Evolutionary conservation across 768 basidiomycete genomes (phyloP).

Genomic region (Suillus ampliporus): DNA sequence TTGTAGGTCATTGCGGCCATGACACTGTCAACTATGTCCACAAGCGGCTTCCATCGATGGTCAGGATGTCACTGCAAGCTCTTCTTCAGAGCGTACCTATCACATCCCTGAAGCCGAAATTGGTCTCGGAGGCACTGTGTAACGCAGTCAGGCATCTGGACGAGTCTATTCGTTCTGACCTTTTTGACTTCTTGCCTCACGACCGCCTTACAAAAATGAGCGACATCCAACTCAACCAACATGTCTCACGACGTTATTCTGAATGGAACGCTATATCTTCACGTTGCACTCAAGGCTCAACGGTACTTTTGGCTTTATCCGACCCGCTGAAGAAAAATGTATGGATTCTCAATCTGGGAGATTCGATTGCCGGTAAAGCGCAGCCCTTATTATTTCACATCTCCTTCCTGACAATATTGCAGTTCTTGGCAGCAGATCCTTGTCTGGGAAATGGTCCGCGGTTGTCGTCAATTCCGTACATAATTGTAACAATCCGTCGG

Average conservation of each 20-base stretch:
- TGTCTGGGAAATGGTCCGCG: slow-evolving; percentile 26
- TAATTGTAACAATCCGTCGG: slow-evolving; percentile 35
- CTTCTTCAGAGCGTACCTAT: slow-evolving; percentile 33
- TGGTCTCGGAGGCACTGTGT: slow-evolving; percentile 45
- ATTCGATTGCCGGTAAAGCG: slow-evolving; percentile 39
- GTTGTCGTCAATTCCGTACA: slow-evolving; percentile 33
- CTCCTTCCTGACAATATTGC: slow-evolving; percentile 10
- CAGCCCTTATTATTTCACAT: not conserved
- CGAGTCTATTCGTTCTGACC: slow-evolving; percentile 46
- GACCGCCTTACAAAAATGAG: slow-evolving; percentile 42
- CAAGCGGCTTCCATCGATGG: slow-evolving; percentile 45
- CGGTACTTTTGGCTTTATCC: slow-evolving; percentile 37
- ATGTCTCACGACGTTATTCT: slow-evolving; percentile 42
- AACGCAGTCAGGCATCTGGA: slow-evolving; percentile 49
- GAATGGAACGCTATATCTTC: slow-evolving; percentile 43
- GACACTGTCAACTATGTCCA: slow-evolving; percentile 52
- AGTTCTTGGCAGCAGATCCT: slow-evolving; percentile 31
- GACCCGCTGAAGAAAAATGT: slow-evolving; percentile 34
- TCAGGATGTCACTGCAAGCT: slow-evolving; percentile 45
- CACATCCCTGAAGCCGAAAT: slow-evolving; percentile 32
- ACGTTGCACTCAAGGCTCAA: slow-evolving; percentile 39
- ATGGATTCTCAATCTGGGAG: slow-evolving; percentile 42
- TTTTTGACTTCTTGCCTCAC: slow-evolving; percentile 49
- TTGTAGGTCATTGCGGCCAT: slow-evolving; percentile 53
- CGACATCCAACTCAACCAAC: slow-evolving; percentile 45